A percentile compares a stretch with the other conserved stretches of the same genome.
phyloP scores from a whole-genome alignment of 495 filamentous ascomycete species.

The Collariella sp. region DNA sequence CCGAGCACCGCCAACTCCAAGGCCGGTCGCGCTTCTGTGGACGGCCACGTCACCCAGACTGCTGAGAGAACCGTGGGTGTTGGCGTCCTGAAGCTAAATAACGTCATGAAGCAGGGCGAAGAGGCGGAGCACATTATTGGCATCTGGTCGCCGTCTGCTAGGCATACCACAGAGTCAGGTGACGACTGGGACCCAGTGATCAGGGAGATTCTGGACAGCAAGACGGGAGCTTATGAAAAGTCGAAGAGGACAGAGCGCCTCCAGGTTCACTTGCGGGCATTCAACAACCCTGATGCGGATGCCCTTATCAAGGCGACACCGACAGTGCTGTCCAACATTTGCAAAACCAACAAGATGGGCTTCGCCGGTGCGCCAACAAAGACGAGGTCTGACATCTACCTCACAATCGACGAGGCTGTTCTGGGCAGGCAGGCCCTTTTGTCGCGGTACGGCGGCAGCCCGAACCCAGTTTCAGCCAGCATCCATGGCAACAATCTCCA shows the following conservation, averaged over 20 bases:
- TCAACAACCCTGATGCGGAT: constrained; percentile 66
- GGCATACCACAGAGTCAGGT: constrained; percentile 38
- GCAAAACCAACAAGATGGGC: constrained; percentile 77
- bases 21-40: constrained; percentile 35
- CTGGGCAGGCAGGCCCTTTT: constrained; percentile 71
- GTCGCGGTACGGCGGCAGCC: constrained; percentile 68
- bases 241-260: constrained; percentile 61
- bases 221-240: constrained; percentile 62
- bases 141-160: constrained; percentile 60
- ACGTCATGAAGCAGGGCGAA: constrained; percentile 63
- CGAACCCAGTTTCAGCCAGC: constrained; percentile 54
- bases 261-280: constrained; percentile 67
- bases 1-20: constrained; percentile 50
- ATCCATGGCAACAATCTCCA: constrained; percentile 68
- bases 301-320: constrained; percentile 75
- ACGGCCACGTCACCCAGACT: constrained; percentile 35
- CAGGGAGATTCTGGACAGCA: constrained; percentile 62
- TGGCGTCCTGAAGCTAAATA: constrained; percentile 71
- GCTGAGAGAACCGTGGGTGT: constrained; percentile 63
- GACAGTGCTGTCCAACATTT: constrained; percentile 73
- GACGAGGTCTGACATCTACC: constrained; percentile 84
- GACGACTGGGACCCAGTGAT: constrained; percentile 73
- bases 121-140: constrained; percentile 69
- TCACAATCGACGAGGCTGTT: constrained; percentile 68
- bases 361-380: constrained; percentile 88